Percentiles rank a stretch among this genome's conserved stretches.
Conservation (phyloP, 2,329 filamentous ascomycete species). For the Dactylellina cionopaga region DNA sequence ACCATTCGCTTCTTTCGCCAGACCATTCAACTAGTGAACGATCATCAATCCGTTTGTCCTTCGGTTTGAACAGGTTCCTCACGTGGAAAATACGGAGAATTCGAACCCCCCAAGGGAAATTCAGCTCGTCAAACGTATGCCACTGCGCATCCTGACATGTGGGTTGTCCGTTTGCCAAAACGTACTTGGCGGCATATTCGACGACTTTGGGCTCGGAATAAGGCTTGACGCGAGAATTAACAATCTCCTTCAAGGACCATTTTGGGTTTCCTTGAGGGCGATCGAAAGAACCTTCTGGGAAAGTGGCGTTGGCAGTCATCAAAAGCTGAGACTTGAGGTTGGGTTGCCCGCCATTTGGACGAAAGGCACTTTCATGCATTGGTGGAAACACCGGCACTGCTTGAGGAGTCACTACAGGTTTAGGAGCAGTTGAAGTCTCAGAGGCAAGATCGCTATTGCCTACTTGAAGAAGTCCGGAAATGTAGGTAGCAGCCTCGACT, state of each 20-base stretch:
- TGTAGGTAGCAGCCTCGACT: no score
- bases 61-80: conserved; percentile 22
- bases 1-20: conserved; percentile 26
- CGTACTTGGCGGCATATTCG: conserved; percentile 29
- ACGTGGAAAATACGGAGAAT: conserved; percentile 23
- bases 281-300: conserved; percentile 16
- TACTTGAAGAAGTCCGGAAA: no score
- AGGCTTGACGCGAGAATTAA: neutral
- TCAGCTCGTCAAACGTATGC: conserved; percentile 31
- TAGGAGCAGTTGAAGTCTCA: no score
- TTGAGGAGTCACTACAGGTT: no score
- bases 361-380: conserved; percentile 9
- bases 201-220: neutral
- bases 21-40: conserved; percentile 3
- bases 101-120: conserved; percentile 39
- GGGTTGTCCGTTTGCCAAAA: neutral
- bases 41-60: conserved; percentile 31
- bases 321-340: neutral
- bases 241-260: conserved; percentile 37
- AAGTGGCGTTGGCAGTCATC: conserved; percentile 8
- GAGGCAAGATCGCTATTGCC: no score
- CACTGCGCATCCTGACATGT: conserved; percentile 1
- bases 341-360: neutral
- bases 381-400: neutral
- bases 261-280: conserved; percentile 14